A percentile compares a stretch with the other conserved stretches of the same genome.
phyloP scores from a whole-genome alignment of 305 asterid species.

The Fraxinus baroniana region DNA sequence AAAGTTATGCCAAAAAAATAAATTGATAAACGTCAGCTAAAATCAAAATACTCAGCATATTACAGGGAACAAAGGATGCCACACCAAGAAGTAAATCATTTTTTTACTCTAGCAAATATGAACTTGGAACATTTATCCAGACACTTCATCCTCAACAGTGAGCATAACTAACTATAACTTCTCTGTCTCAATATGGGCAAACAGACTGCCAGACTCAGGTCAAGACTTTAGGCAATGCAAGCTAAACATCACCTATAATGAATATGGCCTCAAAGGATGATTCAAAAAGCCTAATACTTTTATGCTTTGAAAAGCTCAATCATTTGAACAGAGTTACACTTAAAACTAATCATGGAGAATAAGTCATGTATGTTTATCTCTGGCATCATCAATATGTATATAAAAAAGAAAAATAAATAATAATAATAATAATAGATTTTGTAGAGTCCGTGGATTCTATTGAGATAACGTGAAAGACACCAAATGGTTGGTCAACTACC shows the following conservation, averaged over 20 bases:
- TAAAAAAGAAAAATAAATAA: too few species aligned
- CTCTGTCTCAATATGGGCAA: neutral
- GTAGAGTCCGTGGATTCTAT: neutral
- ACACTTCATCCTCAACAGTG: neutral
- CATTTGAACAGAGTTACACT: neutral
- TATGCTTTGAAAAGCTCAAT: neutral
- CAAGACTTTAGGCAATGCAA: neutral
- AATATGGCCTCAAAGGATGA: neutral
- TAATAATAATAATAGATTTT: neutral
- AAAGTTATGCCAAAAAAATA: neutral
- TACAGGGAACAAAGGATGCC: neutral
- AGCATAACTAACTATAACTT: neutral
- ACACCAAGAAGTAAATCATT: neutral
- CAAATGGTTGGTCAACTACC: constrained; percentile 34
- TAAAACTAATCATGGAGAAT: neutral
- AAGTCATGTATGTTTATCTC: neutral
- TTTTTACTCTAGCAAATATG: neutral
- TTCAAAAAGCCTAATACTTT: neutral
- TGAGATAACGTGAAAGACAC: neutral
- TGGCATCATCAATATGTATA: neutral
- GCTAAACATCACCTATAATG: neutral
- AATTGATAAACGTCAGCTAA: neutral
- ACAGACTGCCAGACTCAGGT: neutral
- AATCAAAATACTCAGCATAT: neutral
- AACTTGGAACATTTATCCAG: neutral